phyloP scores from a whole-genome alignment of 2,329 filamentous ascomycete species.

The Zasmidium citrigriseum region DNA sequence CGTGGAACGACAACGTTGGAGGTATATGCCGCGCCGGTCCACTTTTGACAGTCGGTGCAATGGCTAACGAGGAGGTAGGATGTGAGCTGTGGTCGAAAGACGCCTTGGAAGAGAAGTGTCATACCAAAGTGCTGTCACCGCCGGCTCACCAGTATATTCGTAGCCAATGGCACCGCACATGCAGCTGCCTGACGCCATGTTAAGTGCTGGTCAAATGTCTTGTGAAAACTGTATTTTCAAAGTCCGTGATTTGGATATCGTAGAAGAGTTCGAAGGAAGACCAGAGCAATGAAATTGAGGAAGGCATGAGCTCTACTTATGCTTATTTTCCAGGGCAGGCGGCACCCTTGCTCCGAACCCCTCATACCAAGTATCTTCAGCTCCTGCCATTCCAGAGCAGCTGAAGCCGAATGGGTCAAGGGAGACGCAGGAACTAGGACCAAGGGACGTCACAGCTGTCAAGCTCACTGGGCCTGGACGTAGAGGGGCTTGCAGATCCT shows the following conservation, averaged over 20 bases:
- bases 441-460: not conserved
- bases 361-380: not conserved
- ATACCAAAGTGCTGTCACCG: slow-evolving; percentile 47
- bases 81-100: not conserved
- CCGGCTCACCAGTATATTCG: slow-evolving; percentile 31
- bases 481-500: not conserved
- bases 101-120: not conserved
- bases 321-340: too few species aligned
- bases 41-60: slow-evolving; percentile 55
- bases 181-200: slow-evolving; percentile 32
- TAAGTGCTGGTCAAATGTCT: too few species aligned
- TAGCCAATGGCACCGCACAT: slow-evolving; percentile 33
- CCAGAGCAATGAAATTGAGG: too few species aligned
- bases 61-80: not conserved
- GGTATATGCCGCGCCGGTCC: slow-evolving; percentile 57
- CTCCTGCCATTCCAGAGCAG: not conserved
- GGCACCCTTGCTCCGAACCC: not conserved
- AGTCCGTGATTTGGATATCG: not conserved
- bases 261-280: too few species aligned
- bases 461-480: not conserved
- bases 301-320: too few species aligned
- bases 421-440: not conserved
- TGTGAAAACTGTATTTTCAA: not conserved
- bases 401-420: not conserved
- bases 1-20: slow-evolving; percentile 56